These are phyloP conservation scores for Penicillium flavigenum DNA, from an alignment of 495 filamentous ascomycete genomes.

Conservation along the genomic window DNA sequence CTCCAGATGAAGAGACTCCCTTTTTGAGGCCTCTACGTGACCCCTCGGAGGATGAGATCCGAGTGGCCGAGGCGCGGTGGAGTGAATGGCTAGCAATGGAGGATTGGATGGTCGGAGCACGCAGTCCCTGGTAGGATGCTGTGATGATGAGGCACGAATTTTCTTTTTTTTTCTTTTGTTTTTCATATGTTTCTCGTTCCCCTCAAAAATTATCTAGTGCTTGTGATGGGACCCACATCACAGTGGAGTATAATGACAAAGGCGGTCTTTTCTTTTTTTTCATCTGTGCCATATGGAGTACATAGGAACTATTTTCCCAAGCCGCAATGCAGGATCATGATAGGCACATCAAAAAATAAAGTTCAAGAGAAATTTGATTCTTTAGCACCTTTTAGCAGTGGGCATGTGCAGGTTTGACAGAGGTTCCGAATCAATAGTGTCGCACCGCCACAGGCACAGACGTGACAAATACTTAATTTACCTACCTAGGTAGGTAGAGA, in stretches of 20 bases:
- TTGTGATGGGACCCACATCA: background rate
- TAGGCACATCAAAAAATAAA: background rate
- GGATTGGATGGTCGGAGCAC: slow-evolving; percentile 86
- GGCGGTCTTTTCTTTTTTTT: slow-evolving; percentile 4
- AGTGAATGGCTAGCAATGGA: slow-evolving; percentile 92
- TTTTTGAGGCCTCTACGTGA: slow-evolving; percentile 77
- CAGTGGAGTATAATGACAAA: slow-evolving; percentile 2
- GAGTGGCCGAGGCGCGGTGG: slow-evolving; percentile 75
- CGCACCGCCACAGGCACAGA: slow-evolving; percentile 33
- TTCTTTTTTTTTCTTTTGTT: slow-evolving; percentile 22
- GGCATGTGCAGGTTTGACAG: slow-evolving; percentile 14
- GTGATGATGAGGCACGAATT: slow-evolving; percentile 29
- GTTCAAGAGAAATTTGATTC: background rate
- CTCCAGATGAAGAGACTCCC: slow-evolving; percentile 73
- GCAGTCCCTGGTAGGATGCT: slow-evolving; percentile 50
- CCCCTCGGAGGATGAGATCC: slow-evolving; percentile 75
- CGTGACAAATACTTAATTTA: slow-evolving; percentile 26
- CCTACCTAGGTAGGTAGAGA: background rate
- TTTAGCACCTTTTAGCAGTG: too few species aligned
- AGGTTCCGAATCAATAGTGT: slow-evolving; percentile 27
- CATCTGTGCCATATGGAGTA: background rate
- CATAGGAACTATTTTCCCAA: background rate
- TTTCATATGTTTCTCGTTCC: slow-evolving; percentile 3
- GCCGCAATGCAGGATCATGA: background rate
- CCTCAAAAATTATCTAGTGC: slow-evolving; percentile 1